phyloP scores from a whole-genome alignment of 179 eudicot genomes.

The Carnegiea gigantea region DNA sequence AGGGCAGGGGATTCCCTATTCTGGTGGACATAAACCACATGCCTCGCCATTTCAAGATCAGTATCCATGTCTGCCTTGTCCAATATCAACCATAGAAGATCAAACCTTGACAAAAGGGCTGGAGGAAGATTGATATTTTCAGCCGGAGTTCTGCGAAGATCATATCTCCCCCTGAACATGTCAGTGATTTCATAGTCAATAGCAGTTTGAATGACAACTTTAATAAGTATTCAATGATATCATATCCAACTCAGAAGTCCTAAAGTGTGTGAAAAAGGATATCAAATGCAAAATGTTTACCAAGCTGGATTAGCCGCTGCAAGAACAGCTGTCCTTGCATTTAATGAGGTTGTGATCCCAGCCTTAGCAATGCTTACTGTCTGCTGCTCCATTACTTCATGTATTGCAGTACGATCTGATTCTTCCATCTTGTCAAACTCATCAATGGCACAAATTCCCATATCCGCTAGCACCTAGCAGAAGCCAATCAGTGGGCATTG shows the following conservation, averaged over 20 bases:
- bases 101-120: constrained; percentile 96
- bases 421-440: constrained; percentile 99
- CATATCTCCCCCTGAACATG: constrained; percentile 90
- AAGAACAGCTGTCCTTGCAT: constrained; percentile 97
- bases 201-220: neutral
- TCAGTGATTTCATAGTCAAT: constrained; percentile 6
- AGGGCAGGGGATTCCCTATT: constrained; percentile 92
- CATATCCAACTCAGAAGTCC: neutral
- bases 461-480: constrained; percentile 91
- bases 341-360: constrained; percentile 94
- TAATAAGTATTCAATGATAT: neutral
- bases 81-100: constrained; percentile 91
- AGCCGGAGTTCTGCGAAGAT: constrained; percentile 95
- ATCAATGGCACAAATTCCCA: constrained; percentile 99
- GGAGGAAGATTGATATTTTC: constrained; percentile 99
- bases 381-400: constrained; percentile 99
- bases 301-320: constrained; percentile 99
- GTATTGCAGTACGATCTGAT: constrained; percentile 95
- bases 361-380: constrained; percentile 99
- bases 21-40: constrained; percentile 94
- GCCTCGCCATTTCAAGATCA: constrained; percentile 98
- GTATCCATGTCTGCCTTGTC: constrained; percentile 98
- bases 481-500: constrained; percentile 12
- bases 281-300: constrained; percentile 33
- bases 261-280: neutral